Base-by-base conservation (phyloP, 495 filamentous ascomycete species). In the Xylona heveae region DNA sequence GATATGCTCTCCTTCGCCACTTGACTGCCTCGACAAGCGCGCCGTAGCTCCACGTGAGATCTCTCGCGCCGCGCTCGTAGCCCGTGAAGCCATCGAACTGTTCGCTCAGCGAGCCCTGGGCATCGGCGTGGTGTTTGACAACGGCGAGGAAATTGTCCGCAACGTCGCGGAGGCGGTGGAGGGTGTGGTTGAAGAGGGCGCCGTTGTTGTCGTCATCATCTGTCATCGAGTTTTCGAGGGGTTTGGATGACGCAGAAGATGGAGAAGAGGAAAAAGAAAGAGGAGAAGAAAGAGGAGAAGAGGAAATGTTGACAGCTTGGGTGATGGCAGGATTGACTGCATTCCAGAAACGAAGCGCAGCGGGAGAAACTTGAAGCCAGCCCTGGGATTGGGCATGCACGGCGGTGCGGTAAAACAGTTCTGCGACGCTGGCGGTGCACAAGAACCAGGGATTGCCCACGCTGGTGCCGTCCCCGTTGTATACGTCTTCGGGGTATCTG, bases 21-120 rank as follows among this genome's bases (percentile, higher is more conserved):
- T n/a, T n/a, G n/a, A n/a, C n/a, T n/a, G n/a, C n/a, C n/a, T n/a
- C n/a, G n/a, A 72, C 41, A 51, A 74, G 72, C 10, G 68, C 51
- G 3, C 66, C 64, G 43, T 69, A 74, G 9, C 64, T 74, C 73
- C 74, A 79, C 8, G 74, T 78, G 9, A 78, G 53, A 41, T 75
- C 56, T 6, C 52, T 36, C 6, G 72, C 73, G 1, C 64, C 67
- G 12, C 66, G 37, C 6, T 59, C 60, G 0, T 37, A 31, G 27
- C 72, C 72, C 31, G 46, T 50, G 27, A 49, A 42, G 34, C 57
- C 59, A 43, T 61, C 53, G 39, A 55, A 76, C 40, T 78, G 72
- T 45, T 78, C 73, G 7, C 63, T 47, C 8, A 77, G 36, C 5
- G 61, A 58, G 14, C 73, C 73, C 36, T 62, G 59, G 14, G 53